Evolutionary conservation across 2,329 filamentous ascomycete species (phyloP).

Genomic region (Fusarium sp.): DNA sequence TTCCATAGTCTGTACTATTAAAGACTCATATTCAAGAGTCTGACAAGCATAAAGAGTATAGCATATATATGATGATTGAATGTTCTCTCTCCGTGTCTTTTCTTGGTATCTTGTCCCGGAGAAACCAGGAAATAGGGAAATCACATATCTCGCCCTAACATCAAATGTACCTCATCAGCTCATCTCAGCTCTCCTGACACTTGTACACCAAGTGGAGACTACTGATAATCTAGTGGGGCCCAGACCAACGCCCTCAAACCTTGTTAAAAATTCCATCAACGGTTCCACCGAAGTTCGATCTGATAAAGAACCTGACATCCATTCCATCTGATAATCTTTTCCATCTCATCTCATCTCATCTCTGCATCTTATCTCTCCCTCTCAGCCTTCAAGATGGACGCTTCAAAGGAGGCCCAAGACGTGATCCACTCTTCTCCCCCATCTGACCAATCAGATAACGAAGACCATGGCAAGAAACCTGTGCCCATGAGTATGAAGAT

Average conservation of each 20-base stretch:
- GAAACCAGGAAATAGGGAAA: no score
- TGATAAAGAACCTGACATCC: conserved; percentile 36
- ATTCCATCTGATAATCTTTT: conserved; percentile 26
- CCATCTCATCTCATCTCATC: conserved; percentile 25
- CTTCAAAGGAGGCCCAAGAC: conserved; percentile 17
- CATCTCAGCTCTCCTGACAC: not conserved
- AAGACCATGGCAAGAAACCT: conserved; percentile 37
- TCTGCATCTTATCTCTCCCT: not conserved
- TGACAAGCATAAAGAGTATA: no score
- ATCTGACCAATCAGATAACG: conserved; percentile 27
- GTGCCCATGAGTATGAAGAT: conserved; percentile 49
- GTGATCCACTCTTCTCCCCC: conserved; percentile 12
- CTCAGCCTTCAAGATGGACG: conserved; percentile 1
- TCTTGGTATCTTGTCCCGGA: no score
- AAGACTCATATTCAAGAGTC: no score
- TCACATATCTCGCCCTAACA: not conserved
- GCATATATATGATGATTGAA: no score
- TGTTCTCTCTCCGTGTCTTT: no score
- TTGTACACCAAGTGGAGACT: conserved; percentile 13
- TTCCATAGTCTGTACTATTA: fast-evolving
- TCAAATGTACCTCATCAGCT: not conserved
- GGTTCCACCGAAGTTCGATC: conserved; percentile 37
- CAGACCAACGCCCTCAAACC: conserved; percentile 7
- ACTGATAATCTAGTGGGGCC: conserved; percentile 11
- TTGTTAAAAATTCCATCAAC: conserved; percentile 1